Evolutionary conservation across 2,329 filamentous ascomycete genomes (phyloP).

Genomic region (Sporothrix brunneoviolacea): DNA sequence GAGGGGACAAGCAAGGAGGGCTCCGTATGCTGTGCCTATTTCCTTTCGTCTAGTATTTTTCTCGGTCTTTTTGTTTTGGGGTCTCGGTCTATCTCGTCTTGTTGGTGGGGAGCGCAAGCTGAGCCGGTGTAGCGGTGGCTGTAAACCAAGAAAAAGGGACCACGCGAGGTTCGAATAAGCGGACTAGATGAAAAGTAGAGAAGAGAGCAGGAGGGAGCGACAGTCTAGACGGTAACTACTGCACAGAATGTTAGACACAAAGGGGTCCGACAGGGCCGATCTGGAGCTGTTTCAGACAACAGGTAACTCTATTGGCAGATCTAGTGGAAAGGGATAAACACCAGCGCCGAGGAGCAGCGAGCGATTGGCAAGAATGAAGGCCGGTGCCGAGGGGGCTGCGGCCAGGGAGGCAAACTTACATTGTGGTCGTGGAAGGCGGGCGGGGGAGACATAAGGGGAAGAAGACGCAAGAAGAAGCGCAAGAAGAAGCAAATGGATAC

Average conservation of each 20-base stretch:
- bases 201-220: neutral
- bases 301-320: constrained; percentile 5
- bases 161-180: neutral
- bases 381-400: neutral
- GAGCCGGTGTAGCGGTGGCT: constrained; percentile 1
- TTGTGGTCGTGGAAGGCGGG: constrained; percentile 4
- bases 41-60: too few species aligned
- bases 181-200: neutral
- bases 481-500: neutral
- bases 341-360: constrained; percentile 3
- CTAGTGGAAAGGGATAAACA: constrained; percentile 1
- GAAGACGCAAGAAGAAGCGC: constrained; percentile 2
- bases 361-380: neutral
- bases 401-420: neutral
- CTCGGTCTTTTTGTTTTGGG: neutral
- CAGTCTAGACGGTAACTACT: constrained; percentile 2
- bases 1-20: too few species aligned
- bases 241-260: constrained; percentile 10
- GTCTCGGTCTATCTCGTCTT: neutral
- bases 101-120: constrained; percentile 2
- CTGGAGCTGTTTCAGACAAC: constrained; percentile 11
- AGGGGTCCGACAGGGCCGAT: constrained; percentile 2
- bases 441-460: neutral
- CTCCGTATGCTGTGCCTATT: too few species aligned
- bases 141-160: neutral